Base-by-base conservation (phyloP, 805 yeast genomes). In the Kuraishia hungarica region DNA sequence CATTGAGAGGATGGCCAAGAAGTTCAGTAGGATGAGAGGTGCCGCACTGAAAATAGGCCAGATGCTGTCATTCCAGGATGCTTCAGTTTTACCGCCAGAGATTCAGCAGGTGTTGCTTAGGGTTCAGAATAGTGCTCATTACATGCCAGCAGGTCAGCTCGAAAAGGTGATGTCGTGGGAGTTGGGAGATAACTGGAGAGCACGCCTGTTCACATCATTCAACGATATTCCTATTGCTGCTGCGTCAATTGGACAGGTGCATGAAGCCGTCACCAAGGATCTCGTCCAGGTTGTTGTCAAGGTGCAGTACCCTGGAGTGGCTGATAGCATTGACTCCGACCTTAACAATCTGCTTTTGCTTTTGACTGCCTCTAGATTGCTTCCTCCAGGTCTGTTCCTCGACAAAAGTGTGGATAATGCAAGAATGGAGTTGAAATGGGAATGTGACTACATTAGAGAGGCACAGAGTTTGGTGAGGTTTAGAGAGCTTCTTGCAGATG, bases 31-130 rank as follows among this genome's bases (percentile, higher is more conserved):
- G 65, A 94, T 94, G 99, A 80, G 99, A 65, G 99, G 99, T n/a
- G 99, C 98, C 1, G 99, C 99, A 2, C 76, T 94, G 65, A 94
- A 94, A 66, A 80, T 94, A 55, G 99, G 99, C n/a, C 99, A 94
- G 71, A 82, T 94, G 87, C 73, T 94, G 69, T 89, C 97, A 1
- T 93, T 94, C 69, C 99, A 94, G 70, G 98, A 93, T 67, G 83
- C 86, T 57, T 78, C 88, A 29, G 82, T 93, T 39, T 72, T 93
- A 48, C 98, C 99, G 1, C 77, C 79, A 48, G 97, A 92, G 63
- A 80, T 94, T 56, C 96, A 90, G 63, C 81, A 84, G 61, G 83
- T 93, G 49, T 72, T 94, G 61, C 72, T 89, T 53, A 75, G 91
- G 35, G 97, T 94, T 1, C 99, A 94, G 71, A 93, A 91, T 67